Percentiles rank a stretch among this genome's conserved stretches.
Evolutionary conservation across 495 filamentous ascomycete genomes (phyloP).

Genomic region (Trichoderma virens): DNA sequence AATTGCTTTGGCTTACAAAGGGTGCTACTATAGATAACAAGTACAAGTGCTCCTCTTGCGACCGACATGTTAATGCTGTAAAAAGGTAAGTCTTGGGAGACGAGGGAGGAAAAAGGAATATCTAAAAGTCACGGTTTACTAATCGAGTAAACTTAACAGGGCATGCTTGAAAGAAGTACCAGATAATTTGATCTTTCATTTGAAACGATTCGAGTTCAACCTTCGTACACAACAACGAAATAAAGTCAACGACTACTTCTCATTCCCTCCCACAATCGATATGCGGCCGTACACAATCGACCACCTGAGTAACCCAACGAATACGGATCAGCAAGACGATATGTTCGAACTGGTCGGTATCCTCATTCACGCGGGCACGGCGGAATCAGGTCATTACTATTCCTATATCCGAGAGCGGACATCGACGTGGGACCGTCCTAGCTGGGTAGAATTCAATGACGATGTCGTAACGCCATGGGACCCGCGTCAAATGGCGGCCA

Average conservation of each 20-base stretch:
- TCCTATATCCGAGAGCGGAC: constrained; percentile 84
- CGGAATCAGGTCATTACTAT: constrained; percentile 95
- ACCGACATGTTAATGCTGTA: constrained; percentile 85
- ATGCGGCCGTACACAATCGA: constrained; percentile 88
- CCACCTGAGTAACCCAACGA: constrained; percentile 60
- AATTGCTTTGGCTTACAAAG: constrained; percentile 16
- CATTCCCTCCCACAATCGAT: constrained; percentile 77
- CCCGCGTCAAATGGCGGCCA: constrained; percentile 56
- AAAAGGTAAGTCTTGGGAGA: constrained; percentile 53
- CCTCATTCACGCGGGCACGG: constrained; percentile 85
- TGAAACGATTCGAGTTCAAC: constrained; percentile 97
- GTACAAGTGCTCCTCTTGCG: constrained; percentile 91
- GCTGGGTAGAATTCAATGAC: constrained; percentile 95
- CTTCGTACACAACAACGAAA: constrained; percentile 71
- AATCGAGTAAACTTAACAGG: constrained; percentile 26
- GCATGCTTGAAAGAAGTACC: constrained; percentile 91
- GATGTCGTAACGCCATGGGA: constrained; percentile 71
- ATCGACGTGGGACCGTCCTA: constrained; percentile 33
- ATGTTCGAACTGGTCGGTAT: constrained; percentile 88
- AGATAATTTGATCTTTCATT: constrained; percentile 89
- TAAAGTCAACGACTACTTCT: constrained; percentile 94
- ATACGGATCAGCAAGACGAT: constrained; percentile 49
- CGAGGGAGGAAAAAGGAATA: not conserved
- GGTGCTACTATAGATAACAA: constrained; percentile 63
- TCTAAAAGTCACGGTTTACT: not conserved